Evolutionary conservation across 1,139 yeast species (phyloP).

Genomic region (Casaregolazyma suthepensis): DNA sequence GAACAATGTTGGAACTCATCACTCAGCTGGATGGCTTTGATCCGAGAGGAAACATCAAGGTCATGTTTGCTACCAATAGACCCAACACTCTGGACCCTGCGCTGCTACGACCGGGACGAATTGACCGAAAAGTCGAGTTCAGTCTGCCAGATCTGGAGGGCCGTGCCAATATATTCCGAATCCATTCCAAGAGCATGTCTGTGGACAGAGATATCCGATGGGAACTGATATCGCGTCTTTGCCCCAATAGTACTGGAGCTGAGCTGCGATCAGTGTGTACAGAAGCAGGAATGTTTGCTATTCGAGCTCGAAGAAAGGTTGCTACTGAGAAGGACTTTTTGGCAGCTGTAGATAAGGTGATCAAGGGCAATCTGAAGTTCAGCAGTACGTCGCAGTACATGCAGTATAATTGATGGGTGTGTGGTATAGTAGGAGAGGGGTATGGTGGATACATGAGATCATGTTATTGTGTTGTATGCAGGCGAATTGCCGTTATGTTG

Average conservation of each 20-base stretch:
- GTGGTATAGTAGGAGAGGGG: slow-evolving; percentile 1
- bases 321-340: slow-evolving; percentile 96
- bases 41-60: slow-evolving; percentile 97
- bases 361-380: slow-evolving; percentile 96
- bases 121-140: slow-evolving; percentile 96
- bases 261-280: slow-evolving; percentile 95
- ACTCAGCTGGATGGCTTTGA: slow-evolving; percentile 98
- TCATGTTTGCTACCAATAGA: slow-evolving; percentile 98
- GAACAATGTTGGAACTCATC: slow-evolving; percentile 97
- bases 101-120: slow-evolving; percentile 93
- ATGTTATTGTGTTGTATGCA: neutral
- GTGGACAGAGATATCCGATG: slow-evolving; percentile 96
- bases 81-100: slow-evolving; percentile 98
- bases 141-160: slow-evolving; percentile 96
- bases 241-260: slow-evolving; percentile 98
- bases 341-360: slow-evolving; percentile 96
- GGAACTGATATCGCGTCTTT: slow-evolving; percentile 93
- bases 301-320: slow-evolving; percentile 94
- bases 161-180: slow-evolving; percentile 92
- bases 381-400: slow-evolving; percentile 94
- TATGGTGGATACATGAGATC: neutral
- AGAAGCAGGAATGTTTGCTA: slow-evolving; percentile 99
- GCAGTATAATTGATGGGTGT: slow-evolving; percentile 69
- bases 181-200: slow-evolving; percentile 94
- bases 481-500: too few species aligned